phyloP scores from a whole-genome alignment of 768 basidiomycete species.

The Tricholoma saponaceum region DNA sequence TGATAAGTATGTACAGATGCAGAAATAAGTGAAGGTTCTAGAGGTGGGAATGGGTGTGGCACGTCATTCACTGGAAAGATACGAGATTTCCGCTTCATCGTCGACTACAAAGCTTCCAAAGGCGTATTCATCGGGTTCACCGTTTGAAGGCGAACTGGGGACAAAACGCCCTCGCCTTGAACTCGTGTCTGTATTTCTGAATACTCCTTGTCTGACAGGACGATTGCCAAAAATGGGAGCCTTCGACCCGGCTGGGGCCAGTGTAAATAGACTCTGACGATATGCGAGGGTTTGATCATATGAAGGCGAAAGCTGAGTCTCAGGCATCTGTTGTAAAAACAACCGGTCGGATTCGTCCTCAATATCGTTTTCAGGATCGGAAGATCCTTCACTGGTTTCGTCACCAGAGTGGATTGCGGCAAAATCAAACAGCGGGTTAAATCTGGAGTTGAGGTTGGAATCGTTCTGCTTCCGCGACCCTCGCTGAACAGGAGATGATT shows the following conservation, averaged over 20 bases:
- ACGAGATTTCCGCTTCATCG: slow-evolving; percentile 69
- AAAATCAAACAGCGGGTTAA: slow-evolving; percentile 51
- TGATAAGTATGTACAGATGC: background rate
- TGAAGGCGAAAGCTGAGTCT: slow-evolving; percentile 65
- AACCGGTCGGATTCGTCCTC: slow-evolving; percentile 65
- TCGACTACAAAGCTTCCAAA: slow-evolving; percentile 78
- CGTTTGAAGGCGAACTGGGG: slow-evolving; percentile 63
- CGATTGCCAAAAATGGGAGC: slow-evolving; percentile 53
- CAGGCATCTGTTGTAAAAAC: slow-evolving; percentile 60
- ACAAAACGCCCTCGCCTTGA: slow-evolving; percentile 21
- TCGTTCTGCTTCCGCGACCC: slow-evolving; percentile 4
- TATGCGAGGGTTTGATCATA: slow-evolving; percentile 75
- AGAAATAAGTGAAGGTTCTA: background rate
- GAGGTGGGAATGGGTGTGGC: slow-evolving; percentile 1
- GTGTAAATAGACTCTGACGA: slow-evolving; percentile 69
- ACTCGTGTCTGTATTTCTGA: slow-evolving; percentile 20
- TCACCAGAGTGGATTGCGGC: slow-evolving; percentile 81
- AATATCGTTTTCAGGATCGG: slow-evolving; percentile 44
- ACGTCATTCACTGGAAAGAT: slow-evolving; percentile 21
- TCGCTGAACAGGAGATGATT: slow-evolving; percentile 25
- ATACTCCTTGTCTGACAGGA: slow-evolving; percentile 43
- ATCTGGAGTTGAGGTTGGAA: slow-evolving; percentile 5
- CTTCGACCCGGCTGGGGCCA: slow-evolving; percentile 40
- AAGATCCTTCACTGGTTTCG: slow-evolving; percentile 63
- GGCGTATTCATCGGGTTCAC: slow-evolving; percentile 59